phyloP scores from a whole-genome alignment of 768 basidiomycete species.

The Amanita fuliginea region DNA sequence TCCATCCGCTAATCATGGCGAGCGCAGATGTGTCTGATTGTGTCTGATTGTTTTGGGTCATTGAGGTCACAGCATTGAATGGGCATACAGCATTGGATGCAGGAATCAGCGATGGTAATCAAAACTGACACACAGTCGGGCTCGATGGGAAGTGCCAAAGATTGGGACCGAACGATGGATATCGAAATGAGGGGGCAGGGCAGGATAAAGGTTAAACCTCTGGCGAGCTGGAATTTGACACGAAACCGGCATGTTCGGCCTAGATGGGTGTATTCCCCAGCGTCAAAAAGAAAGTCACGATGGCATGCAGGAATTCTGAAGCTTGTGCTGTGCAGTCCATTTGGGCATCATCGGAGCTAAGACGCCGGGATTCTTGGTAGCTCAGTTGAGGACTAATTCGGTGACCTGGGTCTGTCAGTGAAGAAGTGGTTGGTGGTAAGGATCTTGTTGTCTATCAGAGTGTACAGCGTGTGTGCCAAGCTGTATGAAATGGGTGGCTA shows the following conservation, averaged over 20 bases:
- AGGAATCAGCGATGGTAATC: background rate
- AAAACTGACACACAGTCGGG: background rate
- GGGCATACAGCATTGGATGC: too few relatives aligned
- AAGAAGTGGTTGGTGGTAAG: background rate
- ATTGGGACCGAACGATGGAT: background rate
- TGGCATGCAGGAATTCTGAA: constrained; percentile 3
- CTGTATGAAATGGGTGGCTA: background rate
- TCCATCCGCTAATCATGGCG: background rate
- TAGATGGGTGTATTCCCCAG: background rate
- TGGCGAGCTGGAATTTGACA: background rate
- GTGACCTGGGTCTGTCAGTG: too few relatives aligned
- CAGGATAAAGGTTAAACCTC: too few relatives aligned
- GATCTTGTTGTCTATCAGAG: background rate
- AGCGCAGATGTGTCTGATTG: background rate
- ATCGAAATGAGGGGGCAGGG: background rate
- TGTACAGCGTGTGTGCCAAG: background rate
- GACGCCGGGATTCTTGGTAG: constrained; percentile 7
- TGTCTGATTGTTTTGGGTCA: background rate
- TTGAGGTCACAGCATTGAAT: background rate
- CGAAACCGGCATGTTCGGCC: constrained; percentile 2
- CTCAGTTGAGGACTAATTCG: background rate
- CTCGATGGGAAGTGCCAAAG: background rate
- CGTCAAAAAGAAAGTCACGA: background rate
- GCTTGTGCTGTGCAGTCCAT: constrained; percentile 6
- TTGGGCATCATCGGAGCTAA: constrained; percentile 11